Conservation (phyloP, 345 rosid genomes). For the Citrus sinensis region DNA sequence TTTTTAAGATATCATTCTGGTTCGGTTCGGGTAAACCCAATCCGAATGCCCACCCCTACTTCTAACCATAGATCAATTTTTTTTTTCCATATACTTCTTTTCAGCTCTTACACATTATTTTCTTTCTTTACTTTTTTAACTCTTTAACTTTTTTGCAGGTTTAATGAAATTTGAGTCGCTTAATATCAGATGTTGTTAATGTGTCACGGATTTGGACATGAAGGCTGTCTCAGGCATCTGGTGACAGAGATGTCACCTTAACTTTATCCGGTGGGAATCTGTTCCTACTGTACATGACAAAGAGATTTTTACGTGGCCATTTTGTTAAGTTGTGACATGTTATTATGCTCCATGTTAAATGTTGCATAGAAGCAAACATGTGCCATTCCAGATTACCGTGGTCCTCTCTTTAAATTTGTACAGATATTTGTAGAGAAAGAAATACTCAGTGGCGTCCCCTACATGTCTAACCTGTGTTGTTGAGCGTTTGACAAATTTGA, state of each 20-base stretch:
- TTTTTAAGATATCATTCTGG: too few species aligned
- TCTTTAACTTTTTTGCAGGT: conserved; percentile 27
- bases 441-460: background rate
- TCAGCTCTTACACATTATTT: background rate
- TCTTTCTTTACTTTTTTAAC: background rate
- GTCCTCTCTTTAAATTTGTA: background rate
- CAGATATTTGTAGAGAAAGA: background rate
- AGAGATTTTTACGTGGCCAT: background rate
- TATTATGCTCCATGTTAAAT: background rate
- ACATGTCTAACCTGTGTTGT: background rate
- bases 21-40: too few species aligned
- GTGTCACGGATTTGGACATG: conserved; percentile 49
- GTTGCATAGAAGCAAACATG: too few species aligned
- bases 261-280: background rate
- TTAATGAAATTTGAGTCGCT: conserved; percentile 51
- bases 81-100: too few species aligned
- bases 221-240: conserved; percentile 49
- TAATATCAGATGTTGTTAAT: conserved; percentile 53
- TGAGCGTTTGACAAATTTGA: background rate
- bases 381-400: background rate
- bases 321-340: background rate
- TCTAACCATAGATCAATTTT: too few species aligned
- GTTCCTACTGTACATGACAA: background rate
- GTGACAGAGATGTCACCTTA: background rate
- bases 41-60: too few species aligned